Evolutionary conservation across 2,329 filamentous ascomycete genomes (phyloP).

Genomic region (Alternaria arbusti): DNA sequence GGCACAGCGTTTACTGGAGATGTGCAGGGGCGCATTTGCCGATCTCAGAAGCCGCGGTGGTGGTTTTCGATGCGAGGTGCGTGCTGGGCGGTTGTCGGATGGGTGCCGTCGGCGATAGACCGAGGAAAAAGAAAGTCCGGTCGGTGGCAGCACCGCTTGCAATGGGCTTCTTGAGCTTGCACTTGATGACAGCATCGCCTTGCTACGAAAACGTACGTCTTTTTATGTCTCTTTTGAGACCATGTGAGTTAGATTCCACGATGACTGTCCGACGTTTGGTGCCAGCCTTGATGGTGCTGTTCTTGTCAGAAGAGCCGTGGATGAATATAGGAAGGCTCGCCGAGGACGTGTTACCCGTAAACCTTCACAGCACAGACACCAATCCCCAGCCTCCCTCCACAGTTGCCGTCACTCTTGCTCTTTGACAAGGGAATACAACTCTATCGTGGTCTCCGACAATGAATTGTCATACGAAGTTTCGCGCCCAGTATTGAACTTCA

Average conservation of each 20-base stretch:
- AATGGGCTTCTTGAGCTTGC: neutral
- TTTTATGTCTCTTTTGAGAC: neutral
- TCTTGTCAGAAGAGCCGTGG: neutral
- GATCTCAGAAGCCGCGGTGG: constrained; percentile 12
- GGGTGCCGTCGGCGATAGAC: neutral
- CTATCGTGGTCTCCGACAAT: neutral
- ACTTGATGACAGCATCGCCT: neutral
- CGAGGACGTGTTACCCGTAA: neutral
- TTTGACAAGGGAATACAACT: neutral
- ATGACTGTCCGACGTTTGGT: neutral
- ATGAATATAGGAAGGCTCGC: neutral
- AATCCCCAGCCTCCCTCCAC: neutral
- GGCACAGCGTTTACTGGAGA: neutral
- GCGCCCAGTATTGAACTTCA: neutral
- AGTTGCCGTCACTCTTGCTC: neutral
- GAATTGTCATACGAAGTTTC: neutral
- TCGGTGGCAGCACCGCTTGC: constrained; percentile 2
- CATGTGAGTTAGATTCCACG: neutral
- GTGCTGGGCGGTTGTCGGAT: neutral
- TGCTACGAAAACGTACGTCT: neutral
- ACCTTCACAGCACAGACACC: neutral
- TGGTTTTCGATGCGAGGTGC: neutral
- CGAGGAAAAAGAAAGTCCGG: neutral
- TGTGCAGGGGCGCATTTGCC: constrained; percentile 12
- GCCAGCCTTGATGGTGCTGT: neutral